Evolutionary conservation across 2,329 filamentous ascomycete genomes (phyloP).

Genomic region (Trichoderma gracile): DNA sequence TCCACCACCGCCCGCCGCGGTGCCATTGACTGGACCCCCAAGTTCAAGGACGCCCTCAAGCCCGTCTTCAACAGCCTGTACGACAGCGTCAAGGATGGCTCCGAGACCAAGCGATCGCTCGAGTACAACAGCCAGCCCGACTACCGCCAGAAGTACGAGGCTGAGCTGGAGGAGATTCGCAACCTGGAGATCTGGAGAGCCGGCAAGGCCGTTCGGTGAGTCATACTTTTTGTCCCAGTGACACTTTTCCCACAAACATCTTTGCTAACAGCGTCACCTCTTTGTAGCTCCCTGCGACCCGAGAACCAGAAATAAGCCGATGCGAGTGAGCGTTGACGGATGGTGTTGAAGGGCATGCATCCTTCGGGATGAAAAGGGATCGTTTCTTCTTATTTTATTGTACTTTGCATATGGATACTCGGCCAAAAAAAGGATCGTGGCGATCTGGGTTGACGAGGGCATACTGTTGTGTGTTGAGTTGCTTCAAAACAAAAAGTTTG

Average conservation of each 20-base stretch:
- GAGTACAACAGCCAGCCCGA: slow-evolving; percentile 95
- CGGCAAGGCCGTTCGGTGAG: slow-evolving; percentile 90
- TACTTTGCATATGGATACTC: slow-evolving; percentile 25
- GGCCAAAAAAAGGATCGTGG: slow-evolving; percentile 10
- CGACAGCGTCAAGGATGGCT: slow-evolving; percentile 85
- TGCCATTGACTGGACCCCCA: slow-evolving; percentile 96
- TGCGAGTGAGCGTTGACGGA: background rate
- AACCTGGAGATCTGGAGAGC: slow-evolving; percentile 98
- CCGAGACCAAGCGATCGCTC: slow-evolving; percentile 93
- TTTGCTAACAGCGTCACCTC: slow-evolving; percentile 31
- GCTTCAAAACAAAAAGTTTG: slow-evolving; percentile 20
- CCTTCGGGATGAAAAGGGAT: slow-evolving; percentile 11
- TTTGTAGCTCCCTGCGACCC: slow-evolving; percentile 68
- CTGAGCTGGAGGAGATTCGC: slow-evolving; percentile 98
- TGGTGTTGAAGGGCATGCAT: slow-evolving; percentile 12
- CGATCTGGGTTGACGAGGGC: slow-evolving; percentile 24
- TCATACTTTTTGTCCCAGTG: slow-evolving; percentile 26
- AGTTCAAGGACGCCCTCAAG: slow-evolving; percentile 98
- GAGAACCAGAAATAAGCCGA: slow-evolving; percentile 69
- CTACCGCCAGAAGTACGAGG: slow-evolving; percentile 96
- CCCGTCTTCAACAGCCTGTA: slow-evolving; percentile 98
- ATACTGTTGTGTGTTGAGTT: slow-evolving; percentile 9
- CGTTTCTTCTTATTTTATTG: background rate
- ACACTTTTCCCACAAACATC: background rate
- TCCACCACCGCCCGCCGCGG: slow-evolving; percentile 97